Conservation (phyloP, 805 yeast genomes). For the Sungouiozyma ichnusensis region DNA sequence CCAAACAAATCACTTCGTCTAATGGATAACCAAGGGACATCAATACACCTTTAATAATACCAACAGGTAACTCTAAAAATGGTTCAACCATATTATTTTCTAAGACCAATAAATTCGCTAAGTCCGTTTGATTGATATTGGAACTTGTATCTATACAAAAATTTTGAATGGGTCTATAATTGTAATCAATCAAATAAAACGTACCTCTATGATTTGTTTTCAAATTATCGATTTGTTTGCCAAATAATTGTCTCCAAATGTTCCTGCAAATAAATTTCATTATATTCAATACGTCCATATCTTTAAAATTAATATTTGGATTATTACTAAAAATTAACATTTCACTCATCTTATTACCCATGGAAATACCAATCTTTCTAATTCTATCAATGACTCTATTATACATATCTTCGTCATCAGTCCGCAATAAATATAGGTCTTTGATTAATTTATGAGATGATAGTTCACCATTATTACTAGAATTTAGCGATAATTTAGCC, state of each 20-base stretch:
- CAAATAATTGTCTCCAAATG: conserved; percentile 71
- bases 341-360: conserved; percentile 53
- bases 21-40: conserved; percentile 21
- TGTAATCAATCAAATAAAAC: conserved; percentile 27
- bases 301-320: conserved; percentile 35
- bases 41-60: conserved; percentile 26
- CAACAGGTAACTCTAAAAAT: conserved; percentile 26
- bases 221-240: conserved; percentile 83
- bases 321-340: conserved; percentile 38
- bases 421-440: conserved; percentile 19
- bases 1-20: conserved; percentile 20
- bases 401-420: conserved; percentile 25
- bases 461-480: conserved; percentile 5
- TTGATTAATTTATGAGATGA: conserved; percentile 23
- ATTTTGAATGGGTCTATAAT: conserved; percentile 21
- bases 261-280: conserved; percentile 92
- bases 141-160: conserved; percentile 12
- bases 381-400: conserved; percentile 50
- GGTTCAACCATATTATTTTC: conserved; percentile 24
- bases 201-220: conserved; percentile 78
- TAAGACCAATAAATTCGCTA: conserved; percentile 4
- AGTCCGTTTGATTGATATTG: conserved; percentile 7
- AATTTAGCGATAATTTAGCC: conserved; percentile 5
- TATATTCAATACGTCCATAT: conserved; percentile 61
- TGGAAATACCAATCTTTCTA: conserved; percentile 59